Percentiles rank a stretch among this genome's conserved stretches.
These are phyloP conservation scores for Prunus armeniaca DNA, from an alignment of 306 rosid genomes.

Conservation along the genomic window DNA sequence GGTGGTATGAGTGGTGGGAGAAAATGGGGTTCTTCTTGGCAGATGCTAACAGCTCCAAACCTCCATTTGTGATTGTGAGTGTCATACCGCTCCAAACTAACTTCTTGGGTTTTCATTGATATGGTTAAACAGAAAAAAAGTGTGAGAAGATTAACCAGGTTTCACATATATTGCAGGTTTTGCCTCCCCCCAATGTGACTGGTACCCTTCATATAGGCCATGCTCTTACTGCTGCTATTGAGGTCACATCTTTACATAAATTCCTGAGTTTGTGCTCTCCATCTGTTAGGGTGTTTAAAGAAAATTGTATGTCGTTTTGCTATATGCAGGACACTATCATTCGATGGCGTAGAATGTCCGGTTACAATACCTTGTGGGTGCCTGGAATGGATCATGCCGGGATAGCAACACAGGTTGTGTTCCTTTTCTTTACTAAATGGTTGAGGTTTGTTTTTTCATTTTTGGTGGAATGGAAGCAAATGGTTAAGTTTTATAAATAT, in stretches of 20 bases:
- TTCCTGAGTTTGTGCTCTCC: conserved; percentile 7
- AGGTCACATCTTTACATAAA: conserved; percentile 45
- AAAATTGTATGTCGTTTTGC: conserved; percentile 13
- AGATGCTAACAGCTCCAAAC: conserved; percentile 79
- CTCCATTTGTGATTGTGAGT: conserved; percentile 85
- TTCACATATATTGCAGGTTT: conserved; percentile 53
- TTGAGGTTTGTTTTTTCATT: background rate
- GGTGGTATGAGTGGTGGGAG: conserved; percentile 99
- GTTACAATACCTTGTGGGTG: conserved; percentile 92
- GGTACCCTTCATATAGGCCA: conserved; percentile 98
- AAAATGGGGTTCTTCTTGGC: conserved; percentile 68
- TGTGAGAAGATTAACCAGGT: background rate
- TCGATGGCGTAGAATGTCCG: conserved; percentile 94
- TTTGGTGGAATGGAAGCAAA: background rate
- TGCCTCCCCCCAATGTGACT: conserved; percentile 96
- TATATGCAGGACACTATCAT: conserved; percentile 81
- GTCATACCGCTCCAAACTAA: conserved; percentile 3
- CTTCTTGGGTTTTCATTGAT: background rate
- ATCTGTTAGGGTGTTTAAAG: background rate
- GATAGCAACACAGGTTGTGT: conserved; percentile 86
- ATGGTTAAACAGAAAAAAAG: background rate
- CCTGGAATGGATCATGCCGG: conserved; percentile 99
- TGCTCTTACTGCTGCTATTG: conserved; percentile 91
- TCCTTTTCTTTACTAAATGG: conserved; percentile 3
- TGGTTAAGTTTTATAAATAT: background rate